phyloP scores from a whole-genome alignment of 2,329 filamentous ascomycete genomes.

The Elsinoe fawcettii region DNA sequence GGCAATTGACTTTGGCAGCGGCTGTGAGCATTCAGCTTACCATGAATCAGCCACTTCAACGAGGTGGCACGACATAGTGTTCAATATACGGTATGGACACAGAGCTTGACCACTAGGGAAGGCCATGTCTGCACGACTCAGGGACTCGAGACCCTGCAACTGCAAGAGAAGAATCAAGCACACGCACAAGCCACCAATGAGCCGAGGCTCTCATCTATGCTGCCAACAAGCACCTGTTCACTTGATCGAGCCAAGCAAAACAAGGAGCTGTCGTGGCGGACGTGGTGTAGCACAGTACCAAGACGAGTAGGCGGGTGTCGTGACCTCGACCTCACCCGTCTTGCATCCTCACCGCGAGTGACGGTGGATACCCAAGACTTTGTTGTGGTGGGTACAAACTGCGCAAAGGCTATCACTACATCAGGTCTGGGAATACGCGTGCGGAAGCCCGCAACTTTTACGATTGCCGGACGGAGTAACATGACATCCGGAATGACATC shows the following conservation, averaged over 20 bases:
- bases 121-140: background rate
- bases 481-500: background rate
- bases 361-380: no score
- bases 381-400: background rate
- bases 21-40: background rate
- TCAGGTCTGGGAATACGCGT: background rate
- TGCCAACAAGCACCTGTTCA: background rate
- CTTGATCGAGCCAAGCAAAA: background rate
- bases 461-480: background rate
- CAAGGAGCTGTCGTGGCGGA: background rate
- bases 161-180: background rate
- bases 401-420: background rate
- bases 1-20: background rate
- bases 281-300: background rate
- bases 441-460: background rate
- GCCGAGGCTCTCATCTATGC: background rate
- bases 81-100: background rate
- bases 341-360: background rate
- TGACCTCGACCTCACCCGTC: background rate
- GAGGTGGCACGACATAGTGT: background rate
- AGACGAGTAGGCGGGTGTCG: background rate
- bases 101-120: background rate
- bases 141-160: background rate
- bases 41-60: background rate
- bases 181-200: background rate